These are phyloP conservation scores for Chlorella sp. DNA, from an alignment of 139 green algal genomes.

Conservation along the genomic window DNA sequence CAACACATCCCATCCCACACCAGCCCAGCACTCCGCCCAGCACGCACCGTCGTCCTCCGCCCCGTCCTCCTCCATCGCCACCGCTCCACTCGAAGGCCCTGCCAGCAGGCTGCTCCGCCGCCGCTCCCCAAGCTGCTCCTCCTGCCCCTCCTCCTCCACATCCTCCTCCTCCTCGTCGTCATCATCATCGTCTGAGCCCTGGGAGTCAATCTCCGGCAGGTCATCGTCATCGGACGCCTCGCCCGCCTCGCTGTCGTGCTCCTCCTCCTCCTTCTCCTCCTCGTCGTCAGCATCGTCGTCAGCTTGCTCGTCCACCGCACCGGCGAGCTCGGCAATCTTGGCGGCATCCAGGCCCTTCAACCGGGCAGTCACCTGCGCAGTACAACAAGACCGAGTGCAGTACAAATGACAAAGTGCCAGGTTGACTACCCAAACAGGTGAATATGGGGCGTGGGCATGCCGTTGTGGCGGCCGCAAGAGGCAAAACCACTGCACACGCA, in stretches of 20 bases:
- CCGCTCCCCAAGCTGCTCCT: neutral
- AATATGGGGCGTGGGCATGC: too few relatives aligned
- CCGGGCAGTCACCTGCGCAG: neutral
- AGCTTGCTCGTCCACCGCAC: slow-evolving; percentile 10
- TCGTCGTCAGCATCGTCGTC: slow-evolving; percentile 4
- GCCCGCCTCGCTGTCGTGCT: slow-evolving; percentile 7
- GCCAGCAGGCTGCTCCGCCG: neutral
- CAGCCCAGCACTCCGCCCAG: too few relatives aligned
- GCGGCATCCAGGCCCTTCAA: neutral
- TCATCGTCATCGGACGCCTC: neutral
- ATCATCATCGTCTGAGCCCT: neutral
- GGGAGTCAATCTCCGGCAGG: too few relatives aligned
- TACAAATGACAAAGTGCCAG: too few relatives aligned
- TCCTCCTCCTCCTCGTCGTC: slow-evolving; percentile 6
- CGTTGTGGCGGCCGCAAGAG: too few relatives aligned
- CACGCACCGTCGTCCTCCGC: slow-evolving; percentile 6
- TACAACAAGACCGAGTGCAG: too few relatives aligned
- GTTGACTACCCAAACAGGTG: too few relatives aligned
- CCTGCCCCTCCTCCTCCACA: slow-evolving; percentile 7
- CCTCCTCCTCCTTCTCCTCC: slow-evolving; percentile 15
- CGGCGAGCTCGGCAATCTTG: slow-evolving; percentile 52
- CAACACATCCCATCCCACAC: too few relatives aligned
- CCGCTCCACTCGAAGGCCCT: neutral
- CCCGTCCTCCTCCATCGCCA: slow-evolving; percentile 37
- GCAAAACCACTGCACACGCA: too few relatives aligned